phyloP scores from a whole-genome alignment of 768 basidiomycete species.

The Leccinum imitatum region DNA sequence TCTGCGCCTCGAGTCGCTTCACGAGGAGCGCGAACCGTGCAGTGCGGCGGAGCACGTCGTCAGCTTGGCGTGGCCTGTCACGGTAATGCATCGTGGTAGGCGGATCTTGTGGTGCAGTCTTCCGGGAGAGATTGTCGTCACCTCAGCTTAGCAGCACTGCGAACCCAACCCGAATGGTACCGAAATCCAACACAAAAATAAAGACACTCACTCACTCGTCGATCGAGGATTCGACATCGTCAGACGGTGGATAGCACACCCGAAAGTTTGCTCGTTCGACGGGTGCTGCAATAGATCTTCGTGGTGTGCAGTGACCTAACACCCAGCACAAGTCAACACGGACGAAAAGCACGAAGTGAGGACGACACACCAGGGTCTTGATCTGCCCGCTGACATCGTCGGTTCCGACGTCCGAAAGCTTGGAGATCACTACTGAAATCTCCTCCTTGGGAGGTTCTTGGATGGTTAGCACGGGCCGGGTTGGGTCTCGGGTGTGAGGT shows the following conservation, averaged over 20 bases:
- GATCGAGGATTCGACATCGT: slow-evolving; percentile 71
- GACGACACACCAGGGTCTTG: slow-evolving; percentile 55
- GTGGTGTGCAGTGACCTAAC: slow-evolving; percentile 79
- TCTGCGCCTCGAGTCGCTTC: slow-evolving; percentile 80
- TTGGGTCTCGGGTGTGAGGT: slow-evolving; percentile 21
- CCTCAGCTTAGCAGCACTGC: neutral
- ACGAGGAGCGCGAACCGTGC: slow-evolving; percentile 84
- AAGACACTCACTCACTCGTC: slow-evolving; percentile 56
- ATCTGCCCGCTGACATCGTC: slow-evolving; percentile 94
- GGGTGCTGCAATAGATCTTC: slow-evolving; percentile 56
- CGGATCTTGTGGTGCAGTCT: slow-evolving; percentile 87
- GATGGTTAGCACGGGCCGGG: slow-evolving; percentile 20
- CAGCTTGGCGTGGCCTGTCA: slow-evolving; percentile 51
- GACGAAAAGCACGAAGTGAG: neutral
- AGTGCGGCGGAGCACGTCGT: slow-evolving; percentile 80
- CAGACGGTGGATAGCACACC: slow-evolving; percentile 66
- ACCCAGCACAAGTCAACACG: neutral
- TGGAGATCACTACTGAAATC: slow-evolving; percentile 84
- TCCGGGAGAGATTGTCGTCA: neutral
- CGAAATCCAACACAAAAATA: too few species aligned
- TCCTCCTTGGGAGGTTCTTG: slow-evolving; percentile 76
- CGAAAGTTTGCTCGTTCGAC: slow-evolving; percentile 67
- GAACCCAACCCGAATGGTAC: neutral
- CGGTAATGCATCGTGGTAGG: slow-evolving; percentile 51
- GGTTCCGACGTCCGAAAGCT: slow-evolving; percentile 73